Evolutionary conservation across 345 rosid genomes (phyloP).

Genomic region (Durio zibethinus): DNA sequence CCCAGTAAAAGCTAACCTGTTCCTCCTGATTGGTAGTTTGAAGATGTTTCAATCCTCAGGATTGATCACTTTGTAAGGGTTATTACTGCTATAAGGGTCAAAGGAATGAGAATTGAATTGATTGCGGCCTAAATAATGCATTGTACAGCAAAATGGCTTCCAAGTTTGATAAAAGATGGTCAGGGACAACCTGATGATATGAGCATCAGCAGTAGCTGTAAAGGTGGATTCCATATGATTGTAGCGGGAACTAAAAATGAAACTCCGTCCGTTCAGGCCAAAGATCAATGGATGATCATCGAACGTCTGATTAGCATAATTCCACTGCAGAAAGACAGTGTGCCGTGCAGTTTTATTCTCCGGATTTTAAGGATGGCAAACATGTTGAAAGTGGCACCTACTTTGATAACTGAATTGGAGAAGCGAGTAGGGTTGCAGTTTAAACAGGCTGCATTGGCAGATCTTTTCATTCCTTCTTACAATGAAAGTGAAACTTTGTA

Average conservation of each 20-base stretch:
- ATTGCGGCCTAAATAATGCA: slow-evolving; percentile 85
- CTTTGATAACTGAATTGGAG: slow-evolving; percentile 84
- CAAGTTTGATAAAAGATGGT: slow-evolving; percentile 62
- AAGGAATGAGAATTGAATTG: slow-evolving; percentile 89
- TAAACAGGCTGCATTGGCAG: slow-evolving; percentile 82
- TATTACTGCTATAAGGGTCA: slow-evolving; percentile 88
- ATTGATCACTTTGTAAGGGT: slow-evolving; percentile 95
- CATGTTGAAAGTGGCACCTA: slow-evolving; percentile 87
- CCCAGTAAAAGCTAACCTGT: slow-evolving; percentile 70
- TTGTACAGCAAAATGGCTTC: slow-evolving; percentile 87
- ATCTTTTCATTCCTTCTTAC: slow-evolving; percentile 74
- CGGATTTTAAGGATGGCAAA: slow-evolving; percentile 73
- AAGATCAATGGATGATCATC: slow-evolving; percentile 83
- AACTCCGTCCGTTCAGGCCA: slow-evolving; percentile 39
- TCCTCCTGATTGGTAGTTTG: slow-evolving; percentile 99
- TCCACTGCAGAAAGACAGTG: slow-evolving; percentile 88
- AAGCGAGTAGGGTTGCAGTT: slow-evolving; percentile 96
- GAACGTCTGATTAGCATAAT: slow-evolving; percentile 88
- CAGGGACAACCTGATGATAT: slow-evolving; percentile 47
- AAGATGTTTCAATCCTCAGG: slow-evolving; percentile 84
- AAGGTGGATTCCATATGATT: slow-evolving; percentile 87
- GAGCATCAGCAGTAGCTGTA: slow-evolving; percentile 70
- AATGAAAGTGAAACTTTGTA: slow-evolving; percentile 64
- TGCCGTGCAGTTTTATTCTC: slow-evolving; percentile 83
- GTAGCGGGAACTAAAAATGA: slow-evolving; percentile 61